phyloP scores from a whole-genome alignment of 2,329 filamentous ascomycete species.

The Drechslera avenae region DNA sequence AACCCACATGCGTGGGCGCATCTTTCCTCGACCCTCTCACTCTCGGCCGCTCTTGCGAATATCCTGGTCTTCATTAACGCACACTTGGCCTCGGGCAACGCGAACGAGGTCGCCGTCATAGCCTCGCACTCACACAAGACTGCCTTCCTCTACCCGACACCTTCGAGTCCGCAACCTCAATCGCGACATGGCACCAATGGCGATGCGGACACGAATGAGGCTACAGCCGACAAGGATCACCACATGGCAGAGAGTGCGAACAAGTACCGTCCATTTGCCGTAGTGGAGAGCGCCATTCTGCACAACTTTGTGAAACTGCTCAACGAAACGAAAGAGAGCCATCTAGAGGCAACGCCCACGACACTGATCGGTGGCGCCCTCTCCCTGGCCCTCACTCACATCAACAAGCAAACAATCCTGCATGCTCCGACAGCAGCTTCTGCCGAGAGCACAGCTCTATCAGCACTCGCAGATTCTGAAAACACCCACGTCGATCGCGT shows the following conservation, averaged over 20 bases:
- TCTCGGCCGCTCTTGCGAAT: conserved; percentile 84
- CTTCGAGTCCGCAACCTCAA: conserved; percentile 30
- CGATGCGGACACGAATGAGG: conserved; percentile 36
- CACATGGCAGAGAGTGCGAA: conserved; percentile 63
- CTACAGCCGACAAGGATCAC: conserved; percentile 24
- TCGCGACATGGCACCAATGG: conserved; percentile 30
- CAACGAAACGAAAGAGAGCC: conserved; percentile 64
- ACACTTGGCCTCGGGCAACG: conserved; percentile 90
- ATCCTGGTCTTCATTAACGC: conserved; percentile 96
- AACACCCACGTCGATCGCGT: conserved; percentile 44
- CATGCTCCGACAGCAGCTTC: conserved; percentile 45
- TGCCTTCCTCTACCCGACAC: conserved; percentile 83
- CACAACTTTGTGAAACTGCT: conserved; percentile 76
- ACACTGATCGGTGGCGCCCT: conserved; percentile 91
- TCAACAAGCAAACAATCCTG: conserved; percentile 76
- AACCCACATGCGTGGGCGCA: conserved; percentile 94
- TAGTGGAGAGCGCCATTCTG: conserved; percentile 82
- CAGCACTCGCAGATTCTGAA: conserved; percentile 52
- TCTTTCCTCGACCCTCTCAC: conserved; percentile 73
- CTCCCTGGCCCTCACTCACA: conserved; percentile 86
- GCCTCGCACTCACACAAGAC: conserved; percentile 87
- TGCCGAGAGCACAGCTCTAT: conserved; percentile 52
- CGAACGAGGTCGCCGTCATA: conserved; percentile 89
- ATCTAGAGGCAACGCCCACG: conserved; percentile 71
- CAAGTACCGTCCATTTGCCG: conserved; percentile 90